Base-by-base conservation (phyloP, 257 asterid species). In the Datura wrightii region DNA sequence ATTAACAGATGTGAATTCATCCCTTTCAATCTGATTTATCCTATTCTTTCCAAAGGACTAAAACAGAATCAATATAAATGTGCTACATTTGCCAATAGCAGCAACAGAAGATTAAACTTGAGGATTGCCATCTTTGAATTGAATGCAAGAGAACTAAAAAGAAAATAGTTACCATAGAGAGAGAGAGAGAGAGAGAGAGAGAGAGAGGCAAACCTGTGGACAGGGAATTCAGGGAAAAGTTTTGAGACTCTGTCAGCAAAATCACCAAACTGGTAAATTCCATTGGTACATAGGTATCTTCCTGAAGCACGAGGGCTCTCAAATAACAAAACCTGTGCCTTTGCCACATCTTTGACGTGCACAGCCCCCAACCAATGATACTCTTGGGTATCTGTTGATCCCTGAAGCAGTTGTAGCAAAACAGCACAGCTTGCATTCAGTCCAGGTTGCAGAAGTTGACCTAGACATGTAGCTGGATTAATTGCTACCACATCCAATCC, bases 361-460 rank as follows among this genome's bases (percentile, higher is more conserved):
- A 96, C 98, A 46, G 92, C 98, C 42, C 98, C 99, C 88, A 96
- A 72, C 98, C 98, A 96, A 82, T 92, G 94, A 79, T 90, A 90
- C 91, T 94, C 99, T 66, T 92, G 98, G 2, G 98, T 91, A 36
- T 96, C 97, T 85, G 90, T 71, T 4, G 95, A 94, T 69, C 98
- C 99, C 85, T 88, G 90, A 65, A 95, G 89, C 85, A 96, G 92
- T 87, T 94, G 93, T 71, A 85, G 92, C 92, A 96, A 83, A 16
- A 96, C 97, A 19, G 98, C 96, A 83, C 95, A 93, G 85, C 98
- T 96, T 56, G 98, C 97, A 60, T 96, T 96, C 87, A 96, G 39
- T 74, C 92, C 90, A 8, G 96, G 93, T 72, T 94, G 99, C 86
- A 92, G 39, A 46, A 93, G 97, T 84, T 82, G 88, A 74, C 99